These are phyloP conservation scores for Beauveria asiatica DNA, from an alignment of 2,329 filamentous ascomycete genomes.

Conservation along the genomic window DNA sequence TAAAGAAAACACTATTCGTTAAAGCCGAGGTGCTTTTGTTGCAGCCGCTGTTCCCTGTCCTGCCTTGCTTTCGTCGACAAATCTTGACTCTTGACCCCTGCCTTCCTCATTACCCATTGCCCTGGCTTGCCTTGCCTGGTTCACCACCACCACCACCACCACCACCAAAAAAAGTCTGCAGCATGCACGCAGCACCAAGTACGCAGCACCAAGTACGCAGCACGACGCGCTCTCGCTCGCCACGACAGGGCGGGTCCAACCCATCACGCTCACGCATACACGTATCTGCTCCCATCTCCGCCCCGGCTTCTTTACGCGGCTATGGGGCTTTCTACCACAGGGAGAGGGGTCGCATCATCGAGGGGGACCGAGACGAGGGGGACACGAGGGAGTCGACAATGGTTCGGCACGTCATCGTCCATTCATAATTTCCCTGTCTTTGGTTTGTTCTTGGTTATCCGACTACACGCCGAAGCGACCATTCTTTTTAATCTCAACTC, in stretches of 20 bases:
- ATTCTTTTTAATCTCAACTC: too few relatives aligned
- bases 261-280: background rate
- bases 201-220: background rate
- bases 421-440: too few relatives aligned
- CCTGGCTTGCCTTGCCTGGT: background rate
- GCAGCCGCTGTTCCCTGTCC: background rate
- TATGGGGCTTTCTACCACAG: background rate
- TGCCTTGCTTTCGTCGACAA: background rate
- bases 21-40: too few relatives aligned
- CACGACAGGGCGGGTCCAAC: background rate
- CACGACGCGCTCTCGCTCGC: background rate
- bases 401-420: background rate
- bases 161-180: background rate
- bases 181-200: background rate
- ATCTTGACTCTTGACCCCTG: background rate
- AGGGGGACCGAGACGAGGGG: background rate
- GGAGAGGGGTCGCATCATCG: background rate
- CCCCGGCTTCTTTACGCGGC: constrained; percentile 1
- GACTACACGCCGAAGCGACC: too few relatives aligned
- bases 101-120: background rate
- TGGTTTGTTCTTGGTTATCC: too few relatives aligned
- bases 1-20: too few relatives aligned
- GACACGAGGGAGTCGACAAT: constrained; percentile 1
- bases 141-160: background rate
- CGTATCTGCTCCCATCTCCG: background rate